Evolutionary conservation across 345 rosid species (phyloP).

Genomic region (Syzygium aromaticum): DNA sequence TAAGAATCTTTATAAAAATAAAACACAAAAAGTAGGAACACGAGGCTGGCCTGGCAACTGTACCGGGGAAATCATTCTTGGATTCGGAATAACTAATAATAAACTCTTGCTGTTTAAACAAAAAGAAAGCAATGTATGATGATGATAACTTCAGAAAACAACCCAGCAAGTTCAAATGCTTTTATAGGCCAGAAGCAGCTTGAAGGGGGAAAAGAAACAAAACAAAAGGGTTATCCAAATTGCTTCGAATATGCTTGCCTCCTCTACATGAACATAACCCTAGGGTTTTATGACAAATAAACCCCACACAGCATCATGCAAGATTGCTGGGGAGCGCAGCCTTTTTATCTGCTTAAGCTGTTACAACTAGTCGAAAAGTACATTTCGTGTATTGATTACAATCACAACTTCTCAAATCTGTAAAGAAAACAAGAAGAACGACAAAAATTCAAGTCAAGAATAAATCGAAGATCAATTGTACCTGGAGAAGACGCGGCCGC

Average conservation of each 20-base stretch:
- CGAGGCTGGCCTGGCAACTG: neutral
- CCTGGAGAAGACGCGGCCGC: slow-evolving; percentile 99
- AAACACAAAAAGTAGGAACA: neutral
- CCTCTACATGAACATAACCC: neutral
- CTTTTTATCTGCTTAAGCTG: neutral
- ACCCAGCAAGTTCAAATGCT: neutral
- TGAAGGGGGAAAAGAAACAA: neutral
- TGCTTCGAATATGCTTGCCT: neutral
- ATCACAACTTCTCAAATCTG: neutral
- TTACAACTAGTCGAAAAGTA: neutral
- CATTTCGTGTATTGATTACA: neutral
- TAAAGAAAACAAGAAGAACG: neutral
- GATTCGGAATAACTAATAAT: slow-evolving; percentile 7
- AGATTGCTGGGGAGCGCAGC: neutral
- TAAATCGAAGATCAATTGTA: slow-evolving; percentile 1
- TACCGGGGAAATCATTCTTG: slow-evolving; percentile 18
- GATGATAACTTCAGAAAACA: neutral
- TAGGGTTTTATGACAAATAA: neutral
- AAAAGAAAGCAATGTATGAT: neutral
- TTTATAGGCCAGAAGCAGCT: neutral
- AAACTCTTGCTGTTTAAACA: neutral
- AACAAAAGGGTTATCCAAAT: neutral
- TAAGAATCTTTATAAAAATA: neutral
- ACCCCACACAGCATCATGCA: neutral
- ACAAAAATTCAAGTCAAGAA: neutral